Evolutionary conservation across 2,329 filamentous ascomycete species (phyloP), one percentile per base, ranked within the genome.

Genomic region (Fusarium camptoceras): DNA sequence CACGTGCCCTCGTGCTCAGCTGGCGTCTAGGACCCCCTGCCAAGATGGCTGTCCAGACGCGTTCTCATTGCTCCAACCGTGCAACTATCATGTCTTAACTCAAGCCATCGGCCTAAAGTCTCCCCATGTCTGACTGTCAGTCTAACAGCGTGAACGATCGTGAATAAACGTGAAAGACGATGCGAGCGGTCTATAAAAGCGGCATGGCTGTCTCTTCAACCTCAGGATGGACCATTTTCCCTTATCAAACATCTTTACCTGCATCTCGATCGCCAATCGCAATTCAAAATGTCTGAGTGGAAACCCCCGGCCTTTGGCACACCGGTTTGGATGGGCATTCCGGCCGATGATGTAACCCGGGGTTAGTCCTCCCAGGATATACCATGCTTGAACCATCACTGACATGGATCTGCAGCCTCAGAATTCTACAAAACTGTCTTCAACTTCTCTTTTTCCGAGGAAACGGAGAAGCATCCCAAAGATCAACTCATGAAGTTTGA

Each of bases 391-490:
- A 59, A 24, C 7, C 12, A 15, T 18, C 42, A 39, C 28, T 48
- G 16, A 67, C 16, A 62, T 25, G 48, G 25, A 27, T 43, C 16
- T 48, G 25, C 42, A 78, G 76, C 76, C 16, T 64, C 70, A 5
- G 48, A 72, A n/a, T 78, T 78, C 57, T 78, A 78, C 64, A 71
- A 72, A 27, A 53, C 66, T 2, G 74, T 77, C 42, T 78, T 78
- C 65, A 71, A 75, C 37, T 72, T 77, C 12, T 59, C 63, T 8
- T 77, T 71, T 50, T 75, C 73, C 16, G 61, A 73, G 3, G 27
- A 42, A 3, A 28, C 62, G 4, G 58, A 62, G 3, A 70, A 66
- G 10, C 48, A 56, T 22, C 50, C 68, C 8, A 53, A 64, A 28
- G 64, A 72, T 7, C 50, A 68, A 30, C 56, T 74, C 24, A 53